phyloP scores from a whole-genome alignment of 2,329 filamentous ascomycete species.

The Pseudogymnoascus sp. region DNA sequence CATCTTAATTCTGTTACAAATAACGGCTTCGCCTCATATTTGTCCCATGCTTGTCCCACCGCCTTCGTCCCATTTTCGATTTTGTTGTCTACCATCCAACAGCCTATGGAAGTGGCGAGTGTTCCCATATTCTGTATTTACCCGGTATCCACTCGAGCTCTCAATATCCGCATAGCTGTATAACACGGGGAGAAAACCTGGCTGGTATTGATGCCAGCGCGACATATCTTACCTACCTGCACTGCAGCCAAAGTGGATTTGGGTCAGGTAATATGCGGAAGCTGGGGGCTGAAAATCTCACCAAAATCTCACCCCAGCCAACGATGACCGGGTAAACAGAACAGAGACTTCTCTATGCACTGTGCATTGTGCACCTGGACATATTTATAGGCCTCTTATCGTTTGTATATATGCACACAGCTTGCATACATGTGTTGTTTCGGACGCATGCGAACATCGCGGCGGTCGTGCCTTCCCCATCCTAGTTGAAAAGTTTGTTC shows the following conservation, averaged over 20 bases:
- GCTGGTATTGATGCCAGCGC: background rate
- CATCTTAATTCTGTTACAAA: background rate
- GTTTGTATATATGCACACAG: conserved; percentile 3
- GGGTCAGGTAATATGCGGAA: background rate
- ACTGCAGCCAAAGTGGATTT: background rate
- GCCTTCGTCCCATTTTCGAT: background rate
- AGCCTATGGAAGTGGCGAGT: background rate
- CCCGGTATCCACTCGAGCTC: background rate
- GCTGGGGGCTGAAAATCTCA: background rate
- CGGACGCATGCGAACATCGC: background rate
- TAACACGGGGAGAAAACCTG: background rate
- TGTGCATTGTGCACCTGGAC: background rate
- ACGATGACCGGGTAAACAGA: background rate
- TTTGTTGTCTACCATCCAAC: background rate
- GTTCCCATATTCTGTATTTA: background rate
- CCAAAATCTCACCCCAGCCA: background rate
- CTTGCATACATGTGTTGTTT: background rate
- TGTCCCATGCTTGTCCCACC: background rate
- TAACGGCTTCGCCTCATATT: background rate
- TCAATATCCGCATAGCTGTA: background rate
- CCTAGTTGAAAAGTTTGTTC: background rate
- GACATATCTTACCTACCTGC: background rate
- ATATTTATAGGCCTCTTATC: background rate
- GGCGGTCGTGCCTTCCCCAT: background rate
- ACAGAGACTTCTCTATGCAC: background rate